Base-by-base conservation (phyloP, 1,284 basidiomycete species). In the Rugiboletus extremiorientalis region DNA sequence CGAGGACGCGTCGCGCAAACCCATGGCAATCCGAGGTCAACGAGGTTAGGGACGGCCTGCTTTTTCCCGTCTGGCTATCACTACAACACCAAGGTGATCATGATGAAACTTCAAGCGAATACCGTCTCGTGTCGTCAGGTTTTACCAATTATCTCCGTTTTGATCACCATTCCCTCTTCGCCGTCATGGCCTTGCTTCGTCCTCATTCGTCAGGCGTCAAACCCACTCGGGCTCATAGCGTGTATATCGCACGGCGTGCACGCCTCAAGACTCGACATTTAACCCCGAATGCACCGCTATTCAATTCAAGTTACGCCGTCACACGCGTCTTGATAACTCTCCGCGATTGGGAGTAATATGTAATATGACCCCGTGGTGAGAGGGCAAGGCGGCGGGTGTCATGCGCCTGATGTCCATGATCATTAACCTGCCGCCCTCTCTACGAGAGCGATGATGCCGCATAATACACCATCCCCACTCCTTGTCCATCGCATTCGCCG, bases 291-390 rank as follows among this genome's bases (percentile, higher is more conserved):
- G 49, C 58, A 56, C 63, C 42, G 67, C 63, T 49, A 52, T 46
- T 58, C 41, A 53, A 56, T 54, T 53, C 60, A 56, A 23, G 63
- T 60, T 69, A 61, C 65, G 63, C 63, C 61, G 36, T 59, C 34
- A 66, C 65, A 66, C 65, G 63, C 63, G 54, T 33, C 34, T 40
- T 52, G 54, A 61, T 49, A 66, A 41, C 4, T 58, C 61, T 65
- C 59, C 66, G 68, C 66, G 58, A 67, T 44, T 31, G 49, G 54
- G 53, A 22, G 42, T 60, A 65, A 70, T 66, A 70, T 66, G 68
- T 66, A 66, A 66, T 66, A 70, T 47, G 49, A 27, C 59, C 66
- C 62, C 64, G 62, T 66, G 66, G 56, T 54, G 46, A 34, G 31
- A 47, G 38, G 53, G 55, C 47, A 55, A 61, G 41, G 57, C 62